phyloP scores from a whole-genome alignment of 2,329 filamentous ascomycete species.

The Nigrospora osmanthi region DNA sequence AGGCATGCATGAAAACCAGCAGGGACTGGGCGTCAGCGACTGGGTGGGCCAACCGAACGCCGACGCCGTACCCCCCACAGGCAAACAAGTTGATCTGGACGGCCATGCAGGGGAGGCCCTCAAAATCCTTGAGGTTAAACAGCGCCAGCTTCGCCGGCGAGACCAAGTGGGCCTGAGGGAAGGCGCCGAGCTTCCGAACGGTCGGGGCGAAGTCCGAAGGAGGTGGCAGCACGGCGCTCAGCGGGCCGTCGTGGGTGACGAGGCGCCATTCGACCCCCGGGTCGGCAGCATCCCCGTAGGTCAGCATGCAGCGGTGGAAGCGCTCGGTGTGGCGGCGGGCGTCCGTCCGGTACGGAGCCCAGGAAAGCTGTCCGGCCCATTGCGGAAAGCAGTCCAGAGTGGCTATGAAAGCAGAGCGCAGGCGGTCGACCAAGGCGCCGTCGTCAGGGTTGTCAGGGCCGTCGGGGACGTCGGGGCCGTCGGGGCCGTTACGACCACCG shows the following conservation, averaged over 20 bases:
- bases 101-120: slow-evolving; percentile 20
- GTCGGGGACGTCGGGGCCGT: no score
- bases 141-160: slow-evolving; percentile 24
- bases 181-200: slow-evolving; percentile 22
- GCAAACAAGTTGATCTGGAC: slow-evolving; percentile 31
- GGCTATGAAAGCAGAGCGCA: slow-evolving; percentile 19
- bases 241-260: slow-evolving; percentile 16
- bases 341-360: slow-evolving; percentile 17
- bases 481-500: slow-evolving; percentile 2
- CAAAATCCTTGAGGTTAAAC: slow-evolving; percentile 15
- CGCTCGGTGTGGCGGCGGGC: slow-evolving; percentile 16
- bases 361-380: slow-evolving; percentile 31
- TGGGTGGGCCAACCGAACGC: slow-evolving; percentile 32
- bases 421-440: not conserved
- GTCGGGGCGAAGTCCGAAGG: slow-evolving; percentile 7
- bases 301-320: slow-evolving; percentile 25
- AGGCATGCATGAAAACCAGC: slow-evolving; percentile 32
- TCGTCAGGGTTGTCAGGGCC: no score
- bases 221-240: slow-evolving; percentile 22
- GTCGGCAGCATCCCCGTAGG: slow-evolving; percentile 25
- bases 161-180: slow-evolving; percentile 25
- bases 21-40: slow-evolving; percentile 36
- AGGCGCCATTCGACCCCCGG: slow-evolving; percentile 31
- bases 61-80: slow-evolving; percentile 31
- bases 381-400: slow-evolving; percentile 31